Evolutionary conservation across 225 moss, liverwort and hornwort genomes (phyloP).

Genomic region (Bryum argenteum): DNA sequence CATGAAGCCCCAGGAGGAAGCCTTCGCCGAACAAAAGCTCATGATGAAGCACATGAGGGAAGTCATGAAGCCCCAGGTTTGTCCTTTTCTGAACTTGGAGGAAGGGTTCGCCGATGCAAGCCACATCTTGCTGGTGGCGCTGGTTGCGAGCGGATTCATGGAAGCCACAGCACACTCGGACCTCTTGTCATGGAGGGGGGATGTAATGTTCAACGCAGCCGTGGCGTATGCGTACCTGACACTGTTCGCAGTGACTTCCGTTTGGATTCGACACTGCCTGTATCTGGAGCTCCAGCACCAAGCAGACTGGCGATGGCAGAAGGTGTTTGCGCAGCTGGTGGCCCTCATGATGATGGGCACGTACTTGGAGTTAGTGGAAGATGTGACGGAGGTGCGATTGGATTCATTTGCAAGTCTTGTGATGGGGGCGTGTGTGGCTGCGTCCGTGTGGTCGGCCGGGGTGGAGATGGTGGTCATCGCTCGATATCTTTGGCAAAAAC

Average conservation of each 20-base stretch:
- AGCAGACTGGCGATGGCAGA: constrained; percentile 23
- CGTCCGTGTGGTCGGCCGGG: constrained; percentile 24
- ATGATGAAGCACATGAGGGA: no score
- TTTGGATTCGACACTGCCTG: constrained; percentile 10
- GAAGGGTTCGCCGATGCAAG: constrained; percentile 14
- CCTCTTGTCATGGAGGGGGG: not conserved
- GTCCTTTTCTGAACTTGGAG: not conserved
- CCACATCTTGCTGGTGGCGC: constrained; percentile 15
- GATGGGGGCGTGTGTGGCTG: constrained; percentile 12
- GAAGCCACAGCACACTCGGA: constrained; percentile 20
- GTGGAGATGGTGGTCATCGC: constrained; percentile 18
- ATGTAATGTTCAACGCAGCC: constrained; percentile 23
- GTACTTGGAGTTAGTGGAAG: constrained; percentile 29
- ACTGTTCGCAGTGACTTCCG: not conserved
- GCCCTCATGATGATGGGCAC: constrained; percentile 5
- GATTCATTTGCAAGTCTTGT: constrained; percentile 7
- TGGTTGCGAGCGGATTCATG: constrained; percentile 22
- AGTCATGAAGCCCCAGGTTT: no score
- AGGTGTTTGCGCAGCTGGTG: constrained; percentile 29
- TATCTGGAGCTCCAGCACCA: not conserved
- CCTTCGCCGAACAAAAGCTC: constrained; percentile 16
- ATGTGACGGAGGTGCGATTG: constrained; percentile 16
- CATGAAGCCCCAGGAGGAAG: not conserved
- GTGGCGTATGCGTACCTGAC: constrained; percentile 17
- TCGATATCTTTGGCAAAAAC: not conserved